Evolutionary conservation across 225 moss, liverwort and hornwort species (phyloP), one percentile per base, ranked within the genome.

Genomic region (Bryum argenteum): DNA sequence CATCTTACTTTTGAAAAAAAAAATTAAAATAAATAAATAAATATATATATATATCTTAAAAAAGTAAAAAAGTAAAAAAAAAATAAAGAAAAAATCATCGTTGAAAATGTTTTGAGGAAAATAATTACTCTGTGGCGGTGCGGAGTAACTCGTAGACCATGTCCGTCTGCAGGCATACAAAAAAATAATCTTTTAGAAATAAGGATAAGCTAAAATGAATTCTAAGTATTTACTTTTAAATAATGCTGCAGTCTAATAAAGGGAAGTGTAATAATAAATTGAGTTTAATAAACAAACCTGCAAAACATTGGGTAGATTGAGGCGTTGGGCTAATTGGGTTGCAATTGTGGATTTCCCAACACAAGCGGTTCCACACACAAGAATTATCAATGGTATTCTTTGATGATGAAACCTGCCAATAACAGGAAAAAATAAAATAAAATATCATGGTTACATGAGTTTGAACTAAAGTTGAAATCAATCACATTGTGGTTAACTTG

Each of bases 121-220:
- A 28, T 19, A 19, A 26, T 53, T 84, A 95, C 95, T 93, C 91
- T 54, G 89, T 82, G 23, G 91, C 70, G 19, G 96, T 91, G 73
- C 96, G 88, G 42, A 96, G 93, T 23, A 96, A 71, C 71, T 96
- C 96, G 59, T 96, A 96, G 51, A 96, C 93, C 96, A 96, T 96
- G 71, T 96, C 96, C 63, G 96, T 96, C 96, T 96, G 88, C 76
- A 75, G 12, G 62, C 37, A 72, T 12, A 66, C 26, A 57, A 40
- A 76, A 8, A 69, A 39, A 66, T 28, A 73, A 8, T 67, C 54
- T 62, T 64, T 8, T 28, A 12, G 68, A n/a, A 22, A 28, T 75
- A 9, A 78, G 74, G 37, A 59, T 16, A 56, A 14, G 21, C 58
- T 15, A 69, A 26, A 16, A 42, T 61, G 14, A 17, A 12, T 61